Evolutionary conservation across 176 grass and related monocot species (phyloP), one percentile per base, ranked within the genome.

Genomic region (Cenchrus americanus): DNA sequence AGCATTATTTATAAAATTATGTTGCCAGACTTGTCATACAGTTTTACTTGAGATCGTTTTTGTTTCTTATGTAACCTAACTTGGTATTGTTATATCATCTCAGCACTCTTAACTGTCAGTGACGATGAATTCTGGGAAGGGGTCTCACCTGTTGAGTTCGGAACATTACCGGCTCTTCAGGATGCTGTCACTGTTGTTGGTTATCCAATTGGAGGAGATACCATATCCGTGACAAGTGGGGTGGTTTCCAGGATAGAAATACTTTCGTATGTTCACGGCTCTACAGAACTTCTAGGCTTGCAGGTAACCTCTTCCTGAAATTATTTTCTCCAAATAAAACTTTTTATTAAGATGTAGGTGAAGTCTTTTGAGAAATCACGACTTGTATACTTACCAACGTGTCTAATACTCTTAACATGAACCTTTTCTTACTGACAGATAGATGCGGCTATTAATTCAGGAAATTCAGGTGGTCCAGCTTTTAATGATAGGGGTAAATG

Each of bases 231-330:
- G 80, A 98, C 96, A 66, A 98, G 93, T 9, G 96, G 96, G 65
- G 96, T 98, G 73, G 96, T 98, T n/a, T 98, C 96, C 42, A 92
- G 96, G 73, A 98, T 98, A 66, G 96, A 98, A 87, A 92, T 98
- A 80, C 93, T 98, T 67, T 94, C 96, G 19, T 98, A 98, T 52
- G 93, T 96, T 80, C 96, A 98, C 87, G 93, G 91, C 82, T 98
- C 96, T 62, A 98, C 96, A 42, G 93, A 98, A 84, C 93, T 98
- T 85, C 84, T 98, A 22, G 96, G 96, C 21, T 88, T 95, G 75
- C 96, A 98, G 92, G 93, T 95, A 46, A 23, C 65, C 66, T 62
- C 12, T 79, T 79, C 49, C 40, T 2, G 75, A 60, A 43, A 48
- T 71, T 60, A 11, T 73, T 3, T 34, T 65, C 2, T 43, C 14